These are phyloP conservation scores for Colletotrichum gloeosporioides DNA, from an alignment of 2,329 filamentous ascomycete genomes.

Conservation along the genomic window DNA sequence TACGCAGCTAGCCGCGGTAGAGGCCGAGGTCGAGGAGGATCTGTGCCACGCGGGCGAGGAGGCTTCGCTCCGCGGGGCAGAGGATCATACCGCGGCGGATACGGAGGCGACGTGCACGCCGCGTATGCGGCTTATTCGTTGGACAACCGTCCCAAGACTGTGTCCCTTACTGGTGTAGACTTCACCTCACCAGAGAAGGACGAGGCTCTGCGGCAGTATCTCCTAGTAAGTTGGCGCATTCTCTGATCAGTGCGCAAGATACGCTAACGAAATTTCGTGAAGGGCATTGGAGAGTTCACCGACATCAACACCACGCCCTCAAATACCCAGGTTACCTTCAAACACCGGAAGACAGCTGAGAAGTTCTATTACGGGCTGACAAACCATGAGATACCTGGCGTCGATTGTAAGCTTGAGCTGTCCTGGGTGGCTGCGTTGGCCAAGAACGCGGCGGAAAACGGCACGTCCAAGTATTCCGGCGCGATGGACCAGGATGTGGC, in stretches of 20 bases:
- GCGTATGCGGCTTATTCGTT: slow-evolving; percentile 70
- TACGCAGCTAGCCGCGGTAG: slow-evolving; percentile 33
- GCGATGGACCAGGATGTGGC: slow-evolving; percentile 18
- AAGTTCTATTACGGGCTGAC: slow-evolving; percentile 67
- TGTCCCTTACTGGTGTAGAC: slow-evolving; percentile 69
- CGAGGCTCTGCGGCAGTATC: slow-evolving; percentile 73
- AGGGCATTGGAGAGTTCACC: slow-evolving; percentile 69
- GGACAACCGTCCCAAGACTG: slow-evolving; percentile 76
- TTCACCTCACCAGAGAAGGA: slow-evolving; percentile 68
- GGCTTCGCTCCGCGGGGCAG: slow-evolving; percentile 41
- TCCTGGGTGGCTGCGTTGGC: slow-evolving; percentile 57
- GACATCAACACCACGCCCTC: slow-evolving; percentile 56
- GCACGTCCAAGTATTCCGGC: not conserved
- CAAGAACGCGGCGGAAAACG: slow-evolving; percentile 12
- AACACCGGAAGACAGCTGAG: slow-evolving; percentile 74
- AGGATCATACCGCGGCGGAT: slow-evolving; percentile 43
- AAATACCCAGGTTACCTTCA: slow-evolving; percentile 65
- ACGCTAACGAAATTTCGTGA: not conserved
- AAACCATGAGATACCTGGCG: slow-evolving; percentile 63
- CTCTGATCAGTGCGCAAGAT: not conserved
- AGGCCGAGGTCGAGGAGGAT: slow-evolving; percentile 48
- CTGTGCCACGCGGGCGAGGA: slow-evolving; percentile 30
- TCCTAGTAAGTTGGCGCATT: slow-evolving; percentile 61
- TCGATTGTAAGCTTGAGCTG: slow-evolving; percentile 68
- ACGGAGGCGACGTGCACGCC: slow-evolving; percentile 52